Conservation (phyloP, 306 rosid species). For the Prunus dulcis region DNA sequence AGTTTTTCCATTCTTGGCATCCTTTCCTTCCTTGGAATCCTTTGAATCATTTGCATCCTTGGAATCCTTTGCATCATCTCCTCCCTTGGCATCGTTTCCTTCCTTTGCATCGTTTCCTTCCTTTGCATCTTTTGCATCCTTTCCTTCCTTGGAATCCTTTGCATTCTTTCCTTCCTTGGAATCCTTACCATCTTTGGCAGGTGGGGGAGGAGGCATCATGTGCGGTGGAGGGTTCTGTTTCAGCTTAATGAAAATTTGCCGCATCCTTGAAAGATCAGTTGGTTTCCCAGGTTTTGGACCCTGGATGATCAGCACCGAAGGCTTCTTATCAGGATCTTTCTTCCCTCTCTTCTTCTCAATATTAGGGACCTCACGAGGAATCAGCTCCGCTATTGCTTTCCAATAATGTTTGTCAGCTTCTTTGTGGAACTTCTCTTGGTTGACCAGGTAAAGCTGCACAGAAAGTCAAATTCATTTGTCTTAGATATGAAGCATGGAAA, state of each 20-base stretch:
- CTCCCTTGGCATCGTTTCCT: neutral
- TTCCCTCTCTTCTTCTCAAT: constrained; percentile 93
- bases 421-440: constrained; percentile 94
- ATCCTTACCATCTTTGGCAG: constrained; percentile 51
- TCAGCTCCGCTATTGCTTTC: constrained; percentile 91
- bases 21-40: constrained; percentile 22
- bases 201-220: constrained; percentile 89
- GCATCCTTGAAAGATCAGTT: constrained; percentile 86
- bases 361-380: constrained; percentile 86
- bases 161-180: constrained; percentile 32
- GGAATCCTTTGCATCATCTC: constrained; percentile 28
- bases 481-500: constrained; percentile 20
- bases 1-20: constrained; percentile 36
- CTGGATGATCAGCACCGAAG: constrained; percentile 56
- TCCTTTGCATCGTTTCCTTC: constrained; percentile 30
- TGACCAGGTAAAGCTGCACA: constrained; percentile 56
- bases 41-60: constrained; percentile 25
- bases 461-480: constrained; percentile 11
- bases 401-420: constrained; percentile 89
- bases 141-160: constrained; percentile 34
- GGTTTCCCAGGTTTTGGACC: constrained; percentile 98
- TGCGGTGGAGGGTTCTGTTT: constrained; percentile 83
- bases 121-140: constrained; percentile 36
- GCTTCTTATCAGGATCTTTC: constrained; percentile 74
- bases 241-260: constrained; percentile 73